Conservation (phyloP, 352 stramenopile genomes). For the Globisporangium yorkense region DNA sequence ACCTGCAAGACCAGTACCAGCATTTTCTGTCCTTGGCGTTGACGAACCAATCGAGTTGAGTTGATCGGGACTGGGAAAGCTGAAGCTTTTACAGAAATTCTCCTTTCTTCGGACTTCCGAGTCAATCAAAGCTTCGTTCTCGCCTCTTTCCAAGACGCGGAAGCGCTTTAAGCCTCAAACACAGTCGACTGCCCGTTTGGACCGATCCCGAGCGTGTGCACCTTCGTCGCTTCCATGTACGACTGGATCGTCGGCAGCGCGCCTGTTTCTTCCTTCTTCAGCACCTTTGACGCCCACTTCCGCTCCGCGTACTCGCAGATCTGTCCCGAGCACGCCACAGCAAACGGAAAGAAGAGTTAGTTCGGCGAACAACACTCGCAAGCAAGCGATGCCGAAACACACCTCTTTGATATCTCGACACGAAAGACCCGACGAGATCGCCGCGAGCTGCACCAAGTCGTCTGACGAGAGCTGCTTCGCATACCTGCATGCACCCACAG, state of each 20-base stretch:
- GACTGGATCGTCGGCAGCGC: slow-evolving; percentile 60
- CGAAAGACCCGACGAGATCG: slow-evolving; percentile 79
- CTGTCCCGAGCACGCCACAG: slow-evolving; percentile 15
- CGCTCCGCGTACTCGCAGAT: slow-evolving; percentile 92
- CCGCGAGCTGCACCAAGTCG: slow-evolving; percentile 74
- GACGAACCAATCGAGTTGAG: slow-evolving; percentile 1
- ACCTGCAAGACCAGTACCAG: slow-evolving; percentile 42
- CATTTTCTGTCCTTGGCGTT: slow-evolving; percentile 14
- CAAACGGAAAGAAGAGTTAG: no score
- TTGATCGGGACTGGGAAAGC: neutral
- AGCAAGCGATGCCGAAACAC: neutral
- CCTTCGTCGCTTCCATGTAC: slow-evolving; percentile 76
- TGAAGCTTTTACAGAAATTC: neutral
- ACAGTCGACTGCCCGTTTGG: slow-evolving; percentile 36
- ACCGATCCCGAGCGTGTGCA: slow-evolving; percentile 45
- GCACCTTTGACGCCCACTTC: slow-evolving; percentile 88
- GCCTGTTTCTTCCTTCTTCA: slow-evolving; percentile 78
- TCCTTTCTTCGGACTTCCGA: neutral
- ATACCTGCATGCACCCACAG: slow-evolving; percentile 35
- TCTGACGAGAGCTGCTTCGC: slow-evolving; percentile 84
- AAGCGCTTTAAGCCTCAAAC: slow-evolving; percentile 35
- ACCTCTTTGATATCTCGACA: slow-evolving; percentile 94
- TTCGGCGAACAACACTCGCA: neutral
- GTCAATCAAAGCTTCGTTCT: neutral
- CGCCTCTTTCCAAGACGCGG: no score